Evolutionary conservation across 176 grass and related monocot genomes (phyloP), one percentile per base, ranked within the genome.

Genomic region (Echinochloa phyllopogon): DNA sequence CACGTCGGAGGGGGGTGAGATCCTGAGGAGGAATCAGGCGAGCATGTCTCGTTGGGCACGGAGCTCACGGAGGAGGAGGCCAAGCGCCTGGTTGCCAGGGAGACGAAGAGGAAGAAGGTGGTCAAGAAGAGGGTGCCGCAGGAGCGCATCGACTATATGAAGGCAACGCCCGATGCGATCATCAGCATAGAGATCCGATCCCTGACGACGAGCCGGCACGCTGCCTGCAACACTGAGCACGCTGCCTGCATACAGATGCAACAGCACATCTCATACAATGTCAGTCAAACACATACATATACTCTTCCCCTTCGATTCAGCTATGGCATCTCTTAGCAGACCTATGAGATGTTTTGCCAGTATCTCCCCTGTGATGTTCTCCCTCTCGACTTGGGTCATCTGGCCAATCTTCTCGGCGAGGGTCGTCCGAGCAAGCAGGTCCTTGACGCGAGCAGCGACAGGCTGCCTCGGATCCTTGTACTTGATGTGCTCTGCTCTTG

Each of bases 381-480:
- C 87, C 69, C 87, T 90, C 80, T 90, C 93, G 11, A 94, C 86
- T 21, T 94, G 93, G 18, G 87, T 84, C 93, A 94, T 94, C 72
- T 92, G 92, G 62, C 92, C 92, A 6, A 94, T 92, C 82, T 94
- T 94, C 45, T 94, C 92, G 0, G 89, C 92, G 0, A 94, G 92
- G 71, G 90, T 94, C 92, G 92, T 94, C 72, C 82, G 79, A 6
- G 67, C 59, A 38, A 94, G 71, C 14, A 92, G 81, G 74, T 95
- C 90, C 20, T 81, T 85, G 68, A 95, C 15, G 7, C 93, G 90
- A 75, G 82, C 85, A 17, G 81, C 44, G 14, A 95, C 24, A 8
- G 93, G 88, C 38, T 83, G 87, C 53, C 81, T 95, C 0, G 87
- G 93, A 80, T 95, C 90, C 85, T 95, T 95, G 66, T 95, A 95